A percentile compares a stretch with the other conserved stretches of the same genome.
Evolutionary conservation across 257 asterid genomes (phyloP).

Genomic region (Verbascum thapsus): DNA sequence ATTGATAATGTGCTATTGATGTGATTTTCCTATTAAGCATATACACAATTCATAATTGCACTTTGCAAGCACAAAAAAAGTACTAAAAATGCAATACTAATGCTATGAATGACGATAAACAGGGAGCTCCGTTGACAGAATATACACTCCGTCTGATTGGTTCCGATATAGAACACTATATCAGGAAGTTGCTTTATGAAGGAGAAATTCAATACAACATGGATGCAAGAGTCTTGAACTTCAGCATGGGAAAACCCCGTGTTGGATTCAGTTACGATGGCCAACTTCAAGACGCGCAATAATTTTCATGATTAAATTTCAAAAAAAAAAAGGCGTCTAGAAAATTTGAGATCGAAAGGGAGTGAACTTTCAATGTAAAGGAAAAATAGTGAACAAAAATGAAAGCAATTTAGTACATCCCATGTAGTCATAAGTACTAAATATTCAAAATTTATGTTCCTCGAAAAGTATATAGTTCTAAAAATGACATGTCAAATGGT

Average conservation of each 20-base stretch:
- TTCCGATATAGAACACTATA: slow-evolving; percentile 84
- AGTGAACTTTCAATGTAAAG: background rate
- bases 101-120: slow-evolving; percentile 23
- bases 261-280: slow-evolving; percentile 73
- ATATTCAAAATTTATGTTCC: slow-evolving; percentile 18
- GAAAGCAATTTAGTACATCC: background rate
- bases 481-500: slow-evolving; percentile 27
- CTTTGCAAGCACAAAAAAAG: background rate
- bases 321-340: slow-evolving; percentile 11
- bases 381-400: background rate
- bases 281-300: slow-evolving; percentile 42
- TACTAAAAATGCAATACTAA: background rate
- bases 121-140: slow-evolving; percentile 92
- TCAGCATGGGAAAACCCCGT: slow-evolving; percentile 96
- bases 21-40: too few relatives aligned
- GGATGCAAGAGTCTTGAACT: slow-evolving; percentile 85
- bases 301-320: slow-evolving; percentile 10
- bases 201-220: slow-evolving; percentile 85
- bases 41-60: too few relatives aligned
- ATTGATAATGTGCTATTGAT: too few relatives aligned
- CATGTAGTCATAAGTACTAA: slow-evolving; percentile 5
- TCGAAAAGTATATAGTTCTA: slow-evolving; percentile 9
- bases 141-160: slow-evolving; percentile 91
- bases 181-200: slow-evolving; percentile 71
- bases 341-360: background rate